phyloP scores from a whole-genome alignment of 768 basidiomycete species.

The Cystobasidium ongulense region DNA sequence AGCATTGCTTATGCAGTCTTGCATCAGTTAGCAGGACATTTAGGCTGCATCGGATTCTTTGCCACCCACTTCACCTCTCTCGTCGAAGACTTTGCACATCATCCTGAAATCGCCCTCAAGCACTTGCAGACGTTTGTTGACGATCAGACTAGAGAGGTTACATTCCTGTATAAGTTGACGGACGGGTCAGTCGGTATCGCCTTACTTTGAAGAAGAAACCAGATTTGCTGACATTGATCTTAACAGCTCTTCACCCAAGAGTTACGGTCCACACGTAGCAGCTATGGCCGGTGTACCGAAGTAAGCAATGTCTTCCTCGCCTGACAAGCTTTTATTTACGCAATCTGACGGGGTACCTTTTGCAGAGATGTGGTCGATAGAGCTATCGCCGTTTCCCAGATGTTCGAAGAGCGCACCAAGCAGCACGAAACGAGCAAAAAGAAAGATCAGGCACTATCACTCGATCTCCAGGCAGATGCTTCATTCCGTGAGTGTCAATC shows the following conservation, averaged over 20 bases:
- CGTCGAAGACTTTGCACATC: constrained; percentile 70
- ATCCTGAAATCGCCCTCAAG: constrained; percentile 65
- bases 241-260: constrained; percentile 70
- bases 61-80: constrained; percentile 95
- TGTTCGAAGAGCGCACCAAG: constrained; percentile 73
- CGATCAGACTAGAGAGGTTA: constrained; percentile 77
- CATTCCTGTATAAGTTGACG: constrained; percentile 82
- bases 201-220: constrained; percentile 46
- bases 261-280: constrained; percentile 90
- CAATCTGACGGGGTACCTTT: background rate
- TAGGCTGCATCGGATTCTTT: constrained; percentile 84
- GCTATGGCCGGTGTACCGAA: constrained; percentile 58
- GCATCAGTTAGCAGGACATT: constrained; percentile 88
- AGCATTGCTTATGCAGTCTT: constrained; percentile 92
- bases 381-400: constrained; percentile 74
- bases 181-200: constrained; percentile 33
- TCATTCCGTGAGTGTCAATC: constrained; percentile 47
- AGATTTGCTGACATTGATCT: constrained; percentile 28
- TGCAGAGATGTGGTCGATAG: constrained; percentile 65
- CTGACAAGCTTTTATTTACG: background rate
- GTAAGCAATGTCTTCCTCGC: constrained; percentile 36
- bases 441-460: constrained; percentile 58
- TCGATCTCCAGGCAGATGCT: constrained; percentile 83
- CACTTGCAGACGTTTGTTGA: constrained; percentile 92
- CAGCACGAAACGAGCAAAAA: constrained; percentile 52